Evolutionary conservation across 176 grass and related monocot species (phyloP), one percentile per base, ranked within the genome.

Genomic region (Aegilops speltoides): DNA sequence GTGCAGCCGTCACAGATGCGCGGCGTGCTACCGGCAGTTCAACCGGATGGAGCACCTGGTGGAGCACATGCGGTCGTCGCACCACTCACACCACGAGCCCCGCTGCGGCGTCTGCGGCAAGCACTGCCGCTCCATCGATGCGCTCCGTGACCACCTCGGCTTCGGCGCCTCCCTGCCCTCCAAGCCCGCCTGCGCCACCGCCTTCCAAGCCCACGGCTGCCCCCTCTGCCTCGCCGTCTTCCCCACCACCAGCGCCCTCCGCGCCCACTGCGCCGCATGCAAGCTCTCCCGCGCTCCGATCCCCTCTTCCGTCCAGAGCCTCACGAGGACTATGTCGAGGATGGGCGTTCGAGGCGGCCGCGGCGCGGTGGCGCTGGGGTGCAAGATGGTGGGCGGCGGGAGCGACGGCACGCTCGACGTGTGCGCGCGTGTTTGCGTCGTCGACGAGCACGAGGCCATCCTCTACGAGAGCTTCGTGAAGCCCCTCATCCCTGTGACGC

Each of bases 1-100:
- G 3, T 57, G 76, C 85, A 95, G 95, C 32, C 83, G 88, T 43
- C 89, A 92, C 77, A 89, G 41, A 43, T 59, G 20, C 56, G 56
- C 56, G 7, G 95, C 93, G 52, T 97, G 95, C 83, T 95, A 88
- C 82, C 90, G 93, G n/a, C 91, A 95, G 2, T 98, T 92, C 93
- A 98, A 98, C 81, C 89, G 85, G 82, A 87, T 84, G 59, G 95
- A 98, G 88, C 93, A 98, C 78, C 86, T 98, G 68, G 89, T 98
- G 45, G 93, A 93, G 28, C 95, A 98, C 79, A 93, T 95, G 91
- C 86, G 91, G 10, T 8, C 52, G 14, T 91, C 95, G 43, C 92
- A 88, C 48, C 95, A 98, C 77, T 98, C 95, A 3, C 3, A 70
- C 8, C 95, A 98, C 68, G 95, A 98, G 20, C 89, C 95, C 2